Evolutionary conservation across 2,329 filamentous ascomycete genomes (phyloP), one percentile per base, ranked within the genome.

Genomic region (Ilyonectria sp.): DNA sequence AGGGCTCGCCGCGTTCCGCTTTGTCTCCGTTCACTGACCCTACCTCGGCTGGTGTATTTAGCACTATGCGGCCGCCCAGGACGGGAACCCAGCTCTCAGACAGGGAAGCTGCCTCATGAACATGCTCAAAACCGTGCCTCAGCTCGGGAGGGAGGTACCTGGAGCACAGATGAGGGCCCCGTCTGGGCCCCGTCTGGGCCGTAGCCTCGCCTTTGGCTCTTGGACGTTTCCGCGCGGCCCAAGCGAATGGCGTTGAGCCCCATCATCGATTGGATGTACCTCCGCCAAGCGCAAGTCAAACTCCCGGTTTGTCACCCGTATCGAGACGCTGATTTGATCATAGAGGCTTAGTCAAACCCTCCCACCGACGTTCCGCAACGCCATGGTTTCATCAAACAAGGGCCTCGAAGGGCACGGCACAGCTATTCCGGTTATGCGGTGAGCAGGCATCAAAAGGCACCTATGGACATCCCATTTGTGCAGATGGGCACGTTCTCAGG

Each of bases 211-310:
- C 15, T 59, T 61, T 69, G 29, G 15, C 58, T 58, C 47, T 52
- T 58, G 60, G 9, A 33, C 29, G 29, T 29, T 53, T 35, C n/a
- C 23, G 26, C 19, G 17, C 56, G 47, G 35, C 65, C 54, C 67
- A 54, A 33, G 58, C 46, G 52, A 49, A 71, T 72, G 71, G 71
- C 71, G 71, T 74, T 58, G 54, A 57, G 61, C 53, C 61, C 64
- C 59, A 53, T 40, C 33, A 17, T 49, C 49, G 21, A 59, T 59
- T 40, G 63, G 46, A 23, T 68, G 33, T 11, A 21, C 26, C 40
- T 59, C 40, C 13, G 43, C 55, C 55, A 59, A 43, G 9, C n/a
- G 17, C n/a, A n/a, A 37, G 31, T n/a, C 19, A 35, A 37, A 35
- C 10, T 9, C 29, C 11, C 26, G 29, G 49, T 31, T 9, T 50